Conservation (phyloP, 1,139 yeast genomes). For the Lodderomyces elongisporus region DNA sequence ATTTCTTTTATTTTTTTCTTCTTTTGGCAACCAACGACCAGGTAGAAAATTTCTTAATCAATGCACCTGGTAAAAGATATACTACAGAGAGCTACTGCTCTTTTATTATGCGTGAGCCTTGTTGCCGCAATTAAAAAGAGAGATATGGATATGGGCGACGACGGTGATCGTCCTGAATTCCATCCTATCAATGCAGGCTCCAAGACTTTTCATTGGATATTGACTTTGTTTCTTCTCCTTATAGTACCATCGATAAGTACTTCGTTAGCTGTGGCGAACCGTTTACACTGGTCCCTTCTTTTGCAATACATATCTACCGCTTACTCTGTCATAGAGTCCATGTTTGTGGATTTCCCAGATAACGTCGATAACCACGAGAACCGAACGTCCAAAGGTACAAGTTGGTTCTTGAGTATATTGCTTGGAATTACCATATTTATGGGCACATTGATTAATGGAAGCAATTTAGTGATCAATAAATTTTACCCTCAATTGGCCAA, state of each 20-base stretch:
- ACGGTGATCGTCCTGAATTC: conserved; percentile 32
- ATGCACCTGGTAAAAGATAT: too few species aligned
- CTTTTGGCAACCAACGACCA: too few species aligned
- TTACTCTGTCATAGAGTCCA: conserved; percentile 52
- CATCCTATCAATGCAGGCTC: conserved; percentile 46
- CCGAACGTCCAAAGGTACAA: conserved; percentile 59
- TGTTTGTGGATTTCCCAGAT: conserved; percentile 59
- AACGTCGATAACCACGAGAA: conserved; percentile 56
- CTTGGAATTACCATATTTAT: conserved; percentile 44
- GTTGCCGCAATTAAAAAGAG: too few species aligned
- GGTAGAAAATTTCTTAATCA: too few species aligned
- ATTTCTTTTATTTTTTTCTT: too few species aligned
- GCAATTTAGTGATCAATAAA: conserved; percentile 39
- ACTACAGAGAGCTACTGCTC: too few species aligned
- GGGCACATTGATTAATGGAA: conserved; percentile 53
- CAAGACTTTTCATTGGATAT: conserved; percentile 62
- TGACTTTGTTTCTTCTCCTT: conserved; percentile 41
- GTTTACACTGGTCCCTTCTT: conserved; percentile 39
- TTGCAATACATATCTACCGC: conserved; percentile 45
- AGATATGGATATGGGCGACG: conserved; percentile 28
- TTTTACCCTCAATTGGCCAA: conserved; percentile 28
- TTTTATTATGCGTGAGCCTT: too few species aligned
- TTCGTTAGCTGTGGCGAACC: conserved; percentile 50
- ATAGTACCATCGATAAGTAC: conserved; percentile 53
- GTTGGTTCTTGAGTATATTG: conserved; percentile 51